Conservation (phyloP, 805 yeast species). For the Ogataea haglerorum region DNA sequence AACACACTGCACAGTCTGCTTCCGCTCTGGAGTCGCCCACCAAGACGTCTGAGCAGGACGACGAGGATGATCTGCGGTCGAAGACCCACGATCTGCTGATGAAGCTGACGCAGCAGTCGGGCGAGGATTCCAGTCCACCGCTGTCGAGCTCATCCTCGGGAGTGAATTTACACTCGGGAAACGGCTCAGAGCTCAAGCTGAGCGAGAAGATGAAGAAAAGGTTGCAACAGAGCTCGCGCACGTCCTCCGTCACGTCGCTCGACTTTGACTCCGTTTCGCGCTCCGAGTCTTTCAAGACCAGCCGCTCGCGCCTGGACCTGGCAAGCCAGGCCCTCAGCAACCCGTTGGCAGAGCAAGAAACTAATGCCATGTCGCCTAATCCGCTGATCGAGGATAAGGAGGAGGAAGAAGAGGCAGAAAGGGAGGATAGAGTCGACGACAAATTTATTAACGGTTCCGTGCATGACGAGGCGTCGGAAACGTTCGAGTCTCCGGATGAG, state of each 20-base stretch:
- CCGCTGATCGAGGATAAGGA: slow-evolving; percentile 11
- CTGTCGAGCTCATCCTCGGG: slow-evolving; percentile 15
- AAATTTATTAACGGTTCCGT: neutral
- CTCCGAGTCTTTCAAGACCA: slow-evolving; percentile 22
- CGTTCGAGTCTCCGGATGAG: slow-evolving; percentile 12
- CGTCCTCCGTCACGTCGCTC: slow-evolving; percentile 21
- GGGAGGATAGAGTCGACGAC: slow-evolving; percentile 4
- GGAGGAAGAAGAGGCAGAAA: slow-evolving; percentile 9
- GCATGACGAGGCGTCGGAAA: neutral
- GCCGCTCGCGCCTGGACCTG: slow-evolving; percentile 18
- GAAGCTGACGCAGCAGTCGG: slow-evolving; percentile 23
- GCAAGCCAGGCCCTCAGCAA: slow-evolving; percentile 18
- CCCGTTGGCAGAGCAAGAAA: slow-evolving; percentile 10
- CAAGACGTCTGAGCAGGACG: slow-evolving; percentile 6
- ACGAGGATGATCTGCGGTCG: slow-evolving; percentile 25
- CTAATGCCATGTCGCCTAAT: slow-evolving; percentile 2
- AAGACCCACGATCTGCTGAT: slow-evolving; percentile 28
- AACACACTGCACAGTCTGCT: slow-evolving; percentile 40
- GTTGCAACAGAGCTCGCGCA: slow-evolving; percentile 23
- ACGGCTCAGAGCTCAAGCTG: slow-evolving; percentile 24
- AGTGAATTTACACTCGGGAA: slow-evolving; percentile 3
- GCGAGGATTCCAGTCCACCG: slow-evolving; percentile 12
- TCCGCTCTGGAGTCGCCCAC: slow-evolving; percentile 12
- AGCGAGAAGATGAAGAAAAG: slow-evolving; percentile 32
- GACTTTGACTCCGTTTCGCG: slow-evolving; percentile 23